phyloP scores from a whole-genome alignment of 148 eudicot genomes.

The Silene latifolia region DNA sequence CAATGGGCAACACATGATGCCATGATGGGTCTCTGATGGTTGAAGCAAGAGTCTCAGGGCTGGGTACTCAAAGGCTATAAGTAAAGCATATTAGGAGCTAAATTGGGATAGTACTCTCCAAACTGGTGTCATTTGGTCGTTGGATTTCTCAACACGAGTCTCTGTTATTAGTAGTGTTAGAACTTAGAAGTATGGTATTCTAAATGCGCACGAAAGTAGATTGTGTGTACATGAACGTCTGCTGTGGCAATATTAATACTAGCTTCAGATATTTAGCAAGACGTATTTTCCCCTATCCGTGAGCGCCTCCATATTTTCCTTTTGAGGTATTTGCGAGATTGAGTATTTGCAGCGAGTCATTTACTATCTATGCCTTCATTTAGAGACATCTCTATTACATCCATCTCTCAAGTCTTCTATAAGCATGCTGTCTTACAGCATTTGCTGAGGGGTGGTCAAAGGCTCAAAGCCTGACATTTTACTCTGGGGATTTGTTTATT shows the following conservation, averaged over 20 bases:
- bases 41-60: not conserved
- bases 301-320: not conserved
- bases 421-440: not conserved
- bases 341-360: not conserved
- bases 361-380: not conserved
- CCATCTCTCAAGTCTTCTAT: slow-evolving; percentile 1
- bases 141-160: not conserved
- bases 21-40: not conserved
- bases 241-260: not conserved
- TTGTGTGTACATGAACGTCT: not conserved
- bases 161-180: not conserved
- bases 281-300: not conserved
- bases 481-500: slow-evolving; percentile 1
- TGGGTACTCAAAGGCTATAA: not conserved
- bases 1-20: too few species aligned
- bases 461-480: not conserved
- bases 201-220: not conserved
- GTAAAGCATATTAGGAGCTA: not conserved
- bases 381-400: not conserved
- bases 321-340: not conserved
- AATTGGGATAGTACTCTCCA: not conserved
- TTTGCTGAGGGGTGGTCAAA: slow-evolving; percentile 1
- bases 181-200: not conserved
- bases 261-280: too few species aligned
- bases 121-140: not conserved